Base-by-base conservation (phyloP, 345 rosid species). In the Mercurialis annua region DNA sequence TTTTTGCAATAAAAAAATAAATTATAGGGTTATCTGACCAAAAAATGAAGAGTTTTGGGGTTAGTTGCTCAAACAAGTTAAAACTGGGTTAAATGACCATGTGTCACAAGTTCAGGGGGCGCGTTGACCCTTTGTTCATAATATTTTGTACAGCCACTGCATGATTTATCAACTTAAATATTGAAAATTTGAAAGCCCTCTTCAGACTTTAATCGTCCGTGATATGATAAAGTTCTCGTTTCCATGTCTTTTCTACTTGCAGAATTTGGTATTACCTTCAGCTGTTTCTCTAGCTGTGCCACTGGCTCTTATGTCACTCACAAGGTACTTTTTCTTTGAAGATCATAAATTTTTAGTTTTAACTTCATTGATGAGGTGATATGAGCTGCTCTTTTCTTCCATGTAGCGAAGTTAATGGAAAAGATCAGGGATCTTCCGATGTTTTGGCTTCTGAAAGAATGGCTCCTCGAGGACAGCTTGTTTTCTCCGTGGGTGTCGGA, bases 401-500 rank as follows among this genome's bases (percentile, higher is more conserved):
- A 33, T 73, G 33, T 91, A 90, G 98, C 67, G 98, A 92, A 83
- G 97, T 84, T 43, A 90, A 87, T 52, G 96, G 89, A 58, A 90
- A 87, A 71, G 93, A 86, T 75, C 90, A 81, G 60, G 88, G 83
- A 56, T 29, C 84, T 42, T 54, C 81, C 55, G 68, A 81, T 81
- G 81, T 88, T 60, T 65, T 92, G 89, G 84, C 97, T 46, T 75
- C 93, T 62, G 98, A 92, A 71, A 86, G 87, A 71, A 85, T 92
- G 87, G 98, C 97, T 78, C 97, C 98, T 48, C 82, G 97, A 74
- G 98, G 97, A 63, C 72, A 80, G 77, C 89, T 92, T 62, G 98
- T 92, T 54, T 87, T 92, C 65, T 64, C 86, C 44, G 92, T 88
- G 67, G 98, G 96, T 59, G 38, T 92, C 42, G 98, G 98, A 40